Evolutionary conservation across 257 asterid genomes (phyloP).

Genomic region (Paraleonurus japonicus): DNA sequence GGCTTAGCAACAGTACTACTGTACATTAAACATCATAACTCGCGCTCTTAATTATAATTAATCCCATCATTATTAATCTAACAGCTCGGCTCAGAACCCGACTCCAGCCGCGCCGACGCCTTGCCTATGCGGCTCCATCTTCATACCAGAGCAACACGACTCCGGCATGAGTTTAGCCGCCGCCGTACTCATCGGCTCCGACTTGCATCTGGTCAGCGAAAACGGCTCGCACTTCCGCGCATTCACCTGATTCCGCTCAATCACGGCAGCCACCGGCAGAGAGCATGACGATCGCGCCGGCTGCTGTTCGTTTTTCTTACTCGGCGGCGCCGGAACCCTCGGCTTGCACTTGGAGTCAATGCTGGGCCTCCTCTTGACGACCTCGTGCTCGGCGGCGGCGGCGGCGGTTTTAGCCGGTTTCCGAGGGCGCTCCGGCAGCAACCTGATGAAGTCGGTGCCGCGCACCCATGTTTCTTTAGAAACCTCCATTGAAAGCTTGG

Average conservation of each 20-base stretch:
- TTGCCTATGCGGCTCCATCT: slow-evolving; percentile 62
- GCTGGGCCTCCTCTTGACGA: slow-evolving; percentile 33
- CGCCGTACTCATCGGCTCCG: slow-evolving; percentile 96
- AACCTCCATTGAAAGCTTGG: slow-evolving; percentile 93
- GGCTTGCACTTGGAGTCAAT: slow-evolving; percentile 27
- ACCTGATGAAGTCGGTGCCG: slow-evolving; percentile 69
- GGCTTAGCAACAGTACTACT: slow-evolving; percentile 12
- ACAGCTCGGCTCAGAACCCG: slow-evolving; percentile 55
- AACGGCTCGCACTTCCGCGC: slow-evolving; percentile 64
- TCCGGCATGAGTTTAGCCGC: slow-evolving; percentile 84
- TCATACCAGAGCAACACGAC: slow-evolving; percentile 37
- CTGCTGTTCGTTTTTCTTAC: slow-evolving; percentile 26
- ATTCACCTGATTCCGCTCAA: slow-evolving; percentile 51
- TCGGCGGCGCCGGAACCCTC: slow-evolving; percentile 20
- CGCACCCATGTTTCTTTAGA: slow-evolving; percentile 96
- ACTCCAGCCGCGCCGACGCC: slow-evolving; percentile 73
- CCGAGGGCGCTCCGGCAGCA: slow-evolving; percentile 66
- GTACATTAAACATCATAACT: slow-evolving; percentile 14
- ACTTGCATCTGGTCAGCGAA: slow-evolving; percentile 83
- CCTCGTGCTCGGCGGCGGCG: slow-evolving; percentile 37
- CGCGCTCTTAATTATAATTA: background rate
- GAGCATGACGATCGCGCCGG: slow-evolving; percentile 78
- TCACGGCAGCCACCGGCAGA: slow-evolving; percentile 55
- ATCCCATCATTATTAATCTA: background rate
- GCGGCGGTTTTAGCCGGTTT: slow-evolving; percentile 29